Percentiles rank a stretch among this genome's conserved stretches.
Conservation (phyloP, 371 early-diverging fungal species). For the Globomyces sp. region DNA sequence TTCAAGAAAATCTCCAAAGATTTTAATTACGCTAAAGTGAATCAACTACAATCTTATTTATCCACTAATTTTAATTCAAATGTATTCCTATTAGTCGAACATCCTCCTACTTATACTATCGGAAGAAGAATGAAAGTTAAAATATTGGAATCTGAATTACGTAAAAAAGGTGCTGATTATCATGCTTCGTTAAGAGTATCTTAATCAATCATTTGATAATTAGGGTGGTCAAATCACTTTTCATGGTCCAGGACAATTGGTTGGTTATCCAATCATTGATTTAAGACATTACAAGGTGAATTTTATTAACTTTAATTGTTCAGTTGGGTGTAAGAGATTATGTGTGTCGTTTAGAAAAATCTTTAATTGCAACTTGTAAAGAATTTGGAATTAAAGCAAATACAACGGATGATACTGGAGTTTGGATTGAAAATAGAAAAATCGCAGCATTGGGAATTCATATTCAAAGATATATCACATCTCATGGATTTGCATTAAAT, state of each 20-base stretch:
- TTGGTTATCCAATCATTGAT: constrained; percentile 91
- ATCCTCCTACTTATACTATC: constrained; percentile 86
- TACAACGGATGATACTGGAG: constrained; percentile 77
- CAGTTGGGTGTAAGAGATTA: constrained; percentile 69
- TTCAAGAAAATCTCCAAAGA: no score
- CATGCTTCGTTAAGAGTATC: not conserved
- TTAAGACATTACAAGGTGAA: constrained; percentile 51
- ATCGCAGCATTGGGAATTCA: constrained; percentile 66
- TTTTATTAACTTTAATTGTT: no score
- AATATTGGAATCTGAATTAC: constrained; percentile 11
- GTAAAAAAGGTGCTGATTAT: constrained; percentile 39
- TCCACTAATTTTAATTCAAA: constrained; percentile 35
- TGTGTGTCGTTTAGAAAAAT: constrained; percentile 74
- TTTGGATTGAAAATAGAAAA: constrained; percentile 71
- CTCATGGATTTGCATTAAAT: constrained; percentile 93
- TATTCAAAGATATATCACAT: constrained; percentile 83
- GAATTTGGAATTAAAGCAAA: constrained; percentile 64
- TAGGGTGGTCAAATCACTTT: constrained; percentile 92
- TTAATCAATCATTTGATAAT: not conserved
- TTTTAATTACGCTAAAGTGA: not conserved
- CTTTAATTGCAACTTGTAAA: constrained; percentile 70
- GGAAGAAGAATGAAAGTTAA: constrained; percentile 75
- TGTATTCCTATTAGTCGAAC: constrained; percentile 78
- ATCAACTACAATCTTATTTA: not conserved
- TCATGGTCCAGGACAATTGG: constrained; percentile 97